phyloP scores from a whole-genome alignment of 1,139 yeast species.

The Yamadazyma sp. region DNA sequence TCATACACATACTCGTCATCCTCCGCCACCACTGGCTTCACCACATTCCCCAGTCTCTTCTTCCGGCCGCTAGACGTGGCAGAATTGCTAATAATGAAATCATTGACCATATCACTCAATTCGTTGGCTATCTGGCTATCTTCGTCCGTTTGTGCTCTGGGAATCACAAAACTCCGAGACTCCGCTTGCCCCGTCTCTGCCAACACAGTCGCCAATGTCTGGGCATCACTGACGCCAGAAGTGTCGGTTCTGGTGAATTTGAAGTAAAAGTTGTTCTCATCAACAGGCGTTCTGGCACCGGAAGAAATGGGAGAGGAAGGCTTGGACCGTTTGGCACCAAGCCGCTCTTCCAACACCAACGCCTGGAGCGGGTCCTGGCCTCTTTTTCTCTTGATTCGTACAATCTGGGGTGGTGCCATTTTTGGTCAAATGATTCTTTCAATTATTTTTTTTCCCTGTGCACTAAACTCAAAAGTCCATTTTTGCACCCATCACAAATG shows the following conservation, averaged over 20 bases:
- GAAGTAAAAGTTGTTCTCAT: slow-evolving; percentile 41
- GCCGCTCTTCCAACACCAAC: slow-evolving; percentile 45
- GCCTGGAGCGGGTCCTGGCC: slow-evolving; percentile 88
- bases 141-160: slow-evolving; percentile 35
- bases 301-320: slow-evolving; percentile 36
- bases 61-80: slow-evolving; percentile 6
- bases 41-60: slow-evolving; percentile 7
- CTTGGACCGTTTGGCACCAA: slow-evolving; percentile 44
- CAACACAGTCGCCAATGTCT: slow-evolving; percentile 12
- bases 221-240: slow-evolving; percentile 8
- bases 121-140: slow-evolving; percentile 54
- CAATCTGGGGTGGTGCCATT: slow-evolving; percentile 58
- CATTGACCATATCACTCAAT: slow-evolving; percentile 65
- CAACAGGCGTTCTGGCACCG: slow-evolving; percentile 18
- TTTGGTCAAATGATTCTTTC: background rate
- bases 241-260: slow-evolving; percentile 66
- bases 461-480: background rate
- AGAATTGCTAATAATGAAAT: slow-evolving; percentile 38
- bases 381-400: slow-evolving; percentile 81
- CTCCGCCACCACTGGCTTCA: slow-evolving; percentile 17
- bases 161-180: slow-evolving; percentile 34
- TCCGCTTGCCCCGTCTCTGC: slow-evolving; percentile 12
- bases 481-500: slow-evolving; percentile 7
- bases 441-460: slow-evolving; percentile 1
- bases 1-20: slow-evolving; percentile 89